A percentile compares a stretch with the other conserved stretches of the same genome.
Evolutionary conservation across 305 asterid species (phyloP).

Genomic region (Fraxinus angustifolia): DNA sequence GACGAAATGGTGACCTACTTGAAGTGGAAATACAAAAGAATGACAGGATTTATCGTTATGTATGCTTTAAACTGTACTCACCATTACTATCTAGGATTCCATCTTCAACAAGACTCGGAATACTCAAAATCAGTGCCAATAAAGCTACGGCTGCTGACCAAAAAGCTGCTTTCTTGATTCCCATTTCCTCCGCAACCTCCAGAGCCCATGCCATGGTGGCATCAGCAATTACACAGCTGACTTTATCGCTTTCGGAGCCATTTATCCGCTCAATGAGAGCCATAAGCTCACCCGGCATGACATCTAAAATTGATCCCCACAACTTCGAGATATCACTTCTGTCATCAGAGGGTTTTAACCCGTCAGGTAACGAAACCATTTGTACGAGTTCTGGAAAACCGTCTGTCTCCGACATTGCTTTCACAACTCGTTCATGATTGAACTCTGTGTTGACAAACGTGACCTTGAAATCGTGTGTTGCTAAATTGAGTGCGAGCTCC

Average conservation of each 20-base stretch:
- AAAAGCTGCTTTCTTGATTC: slow-evolving; percentile 30
- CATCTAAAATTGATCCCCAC: slow-evolving; percentile 14
- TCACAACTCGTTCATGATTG: slow-evolving; percentile 31
- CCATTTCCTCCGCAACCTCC: slow-evolving; percentile 31
- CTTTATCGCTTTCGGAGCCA: slow-evolving; percentile 12
- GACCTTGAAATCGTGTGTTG: slow-evolving; percentile 27
- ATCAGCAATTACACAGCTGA: slow-evolving; percentile 38
- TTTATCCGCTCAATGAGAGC: slow-evolving; percentile 30
- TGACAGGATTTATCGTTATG: slow-evolving; percentile 2
- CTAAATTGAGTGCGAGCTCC: slow-evolving; percentile 37
- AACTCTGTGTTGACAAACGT: slow-evolving; percentile 40
- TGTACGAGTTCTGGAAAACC: slow-evolving; percentile 8
- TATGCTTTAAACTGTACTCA: slow-evolving; percentile 10
- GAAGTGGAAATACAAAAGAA: not conserved
- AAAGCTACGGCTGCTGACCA: slow-evolving; percentile 30
- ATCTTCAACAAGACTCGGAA: slow-evolving; percentile 35
- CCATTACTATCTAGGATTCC: slow-evolving; percentile 35
- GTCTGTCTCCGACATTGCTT: slow-evolving; percentile 18
- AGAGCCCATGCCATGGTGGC: slow-evolving; percentile 35
- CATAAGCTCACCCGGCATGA: slow-evolving; percentile 37
- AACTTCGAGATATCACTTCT: slow-evolving; percentile 30
- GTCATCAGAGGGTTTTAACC: slow-evolving; percentile 37
- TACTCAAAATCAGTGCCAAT: slow-evolving; percentile 13
- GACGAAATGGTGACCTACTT: not conserved
- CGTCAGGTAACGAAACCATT: slow-evolving; percentile 40